phyloP scores from a whole-genome alignment of 495 filamentous ascomycete species.

The Elasticomyces elasticus region DNA sequence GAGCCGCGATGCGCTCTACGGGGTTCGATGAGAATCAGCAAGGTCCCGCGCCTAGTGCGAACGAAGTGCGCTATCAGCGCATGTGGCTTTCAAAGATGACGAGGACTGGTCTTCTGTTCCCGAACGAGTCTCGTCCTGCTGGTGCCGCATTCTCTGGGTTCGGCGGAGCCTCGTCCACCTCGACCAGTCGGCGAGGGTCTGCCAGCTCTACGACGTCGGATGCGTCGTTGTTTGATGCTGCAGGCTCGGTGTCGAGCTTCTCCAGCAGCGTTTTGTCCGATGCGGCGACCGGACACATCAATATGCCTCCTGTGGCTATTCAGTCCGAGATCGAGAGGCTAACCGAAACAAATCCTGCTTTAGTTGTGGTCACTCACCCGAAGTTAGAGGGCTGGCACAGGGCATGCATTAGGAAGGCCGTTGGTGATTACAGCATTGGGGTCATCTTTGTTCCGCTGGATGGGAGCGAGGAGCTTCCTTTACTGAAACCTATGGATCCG shows the following conservation, averaged over 20 bases:
- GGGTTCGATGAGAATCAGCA: neutral
- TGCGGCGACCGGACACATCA: neutral
- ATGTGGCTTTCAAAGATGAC: neutral
- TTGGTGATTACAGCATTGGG: neutral
- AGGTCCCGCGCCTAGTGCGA: neutral
- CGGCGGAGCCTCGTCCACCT: neutral
- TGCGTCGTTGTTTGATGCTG: neutral
- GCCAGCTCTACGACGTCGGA: neutral
- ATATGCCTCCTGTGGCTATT: neutral
- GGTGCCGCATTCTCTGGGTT: neutral
- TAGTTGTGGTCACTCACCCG: neutral
- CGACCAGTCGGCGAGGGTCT: neutral
- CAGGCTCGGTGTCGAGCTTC: neutral
- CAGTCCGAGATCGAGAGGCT: neutral
- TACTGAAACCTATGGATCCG: neutral
- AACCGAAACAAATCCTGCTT: neutral
- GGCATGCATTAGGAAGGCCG: neutral
- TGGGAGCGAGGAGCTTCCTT: neutral
- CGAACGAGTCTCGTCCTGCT: neutral
- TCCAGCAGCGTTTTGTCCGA: neutral
- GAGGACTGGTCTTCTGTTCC: neutral
- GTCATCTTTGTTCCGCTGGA: neutral
- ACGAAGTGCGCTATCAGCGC: neutral
- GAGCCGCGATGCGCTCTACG: neutral
- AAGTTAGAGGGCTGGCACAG: neutral